Conservation (phyloP, 225 moss, liverwort and hornwort genomes). For the Takakia lepidozioides region DNA sequence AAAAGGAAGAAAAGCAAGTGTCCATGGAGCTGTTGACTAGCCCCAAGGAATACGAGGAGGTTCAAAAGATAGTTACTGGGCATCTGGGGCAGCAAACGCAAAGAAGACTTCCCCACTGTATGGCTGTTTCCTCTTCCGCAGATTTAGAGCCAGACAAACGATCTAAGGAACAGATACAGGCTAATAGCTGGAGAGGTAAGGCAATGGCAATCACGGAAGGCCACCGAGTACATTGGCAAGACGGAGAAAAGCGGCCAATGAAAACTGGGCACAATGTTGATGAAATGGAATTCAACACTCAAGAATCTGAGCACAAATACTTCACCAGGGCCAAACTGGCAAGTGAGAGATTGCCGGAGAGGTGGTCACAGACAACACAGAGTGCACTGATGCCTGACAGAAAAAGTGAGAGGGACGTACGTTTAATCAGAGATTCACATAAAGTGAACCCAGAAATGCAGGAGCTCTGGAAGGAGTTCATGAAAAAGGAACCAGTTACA, state of each 20-base stretch:
- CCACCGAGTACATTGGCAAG: slow-evolving; percentile 5
- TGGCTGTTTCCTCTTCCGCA: slow-evolving; percentile 4
- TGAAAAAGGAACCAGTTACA: too few species aligned
- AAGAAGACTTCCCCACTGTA: slow-evolving; percentile 1
- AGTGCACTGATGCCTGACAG: too few species aligned
- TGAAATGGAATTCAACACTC: too few species aligned
- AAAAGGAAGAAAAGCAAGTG: too few species aligned
- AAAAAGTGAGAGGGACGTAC: too few species aligned
- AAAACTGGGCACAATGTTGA: too few species aligned
- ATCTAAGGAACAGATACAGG: neutral
- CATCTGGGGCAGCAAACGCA: slow-evolving; percentile 1
- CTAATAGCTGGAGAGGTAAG: neutral
- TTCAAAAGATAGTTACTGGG: slow-evolving; percentile 4
- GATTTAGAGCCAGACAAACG: slow-evolving; percentile 10
- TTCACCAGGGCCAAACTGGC: too few species aligned
- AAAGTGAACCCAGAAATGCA: slow-evolving; percentile 1
- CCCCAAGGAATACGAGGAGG: neutral
- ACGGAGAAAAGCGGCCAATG: neutral
- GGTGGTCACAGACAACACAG: too few species aligned
- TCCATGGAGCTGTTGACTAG: neutral
- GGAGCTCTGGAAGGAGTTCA: too few species aligned
- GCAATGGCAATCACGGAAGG: neutral
- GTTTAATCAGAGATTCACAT: too few species aligned
- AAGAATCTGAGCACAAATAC: too few species aligned
- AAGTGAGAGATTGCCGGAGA: too few species aligned